Conservation (phyloP, 345 rosid genomes). For the Brassica incana region DNA sequence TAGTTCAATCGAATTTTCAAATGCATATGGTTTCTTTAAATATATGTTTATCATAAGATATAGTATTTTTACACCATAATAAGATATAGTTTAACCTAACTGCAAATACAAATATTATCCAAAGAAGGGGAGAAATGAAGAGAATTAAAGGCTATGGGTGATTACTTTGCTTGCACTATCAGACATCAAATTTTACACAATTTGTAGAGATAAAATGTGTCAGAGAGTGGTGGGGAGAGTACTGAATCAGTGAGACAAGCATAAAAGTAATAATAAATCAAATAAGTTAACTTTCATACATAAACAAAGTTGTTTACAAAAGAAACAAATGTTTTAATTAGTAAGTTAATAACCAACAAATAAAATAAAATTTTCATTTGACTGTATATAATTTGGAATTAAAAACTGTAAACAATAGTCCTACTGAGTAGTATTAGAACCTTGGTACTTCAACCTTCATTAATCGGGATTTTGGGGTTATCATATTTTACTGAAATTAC, state of each 20-base stretch:
- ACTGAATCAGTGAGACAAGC: constrained; percentile 40
- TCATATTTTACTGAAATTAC: not conserved
- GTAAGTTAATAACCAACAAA: constrained; percentile 1
- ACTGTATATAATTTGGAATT: not conserved
- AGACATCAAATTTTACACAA: constrained; percentile 64
- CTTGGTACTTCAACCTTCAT: not conserved
- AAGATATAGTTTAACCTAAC: not conserved
- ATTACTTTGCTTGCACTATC: constrained; percentile 95
- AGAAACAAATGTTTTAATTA: not conserved
- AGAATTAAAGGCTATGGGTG: constrained; percentile 40
- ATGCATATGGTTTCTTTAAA: not conserved
- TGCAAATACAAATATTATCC: not conserved
- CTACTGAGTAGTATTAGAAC: not conserved
- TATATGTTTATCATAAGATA: not conserved
- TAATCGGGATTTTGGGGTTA: not conserved
- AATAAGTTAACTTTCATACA: not conserved
- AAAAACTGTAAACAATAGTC: not conserved
- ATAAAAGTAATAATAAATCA: constrained; percentile 28
- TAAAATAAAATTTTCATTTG: not conserved
- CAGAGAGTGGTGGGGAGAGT: constrained; percentile 52
- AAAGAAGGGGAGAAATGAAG: constrained; percentile 16
- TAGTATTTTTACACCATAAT: not conserved
- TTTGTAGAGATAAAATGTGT: constrained; percentile 44
- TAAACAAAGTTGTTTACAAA: not conserved
- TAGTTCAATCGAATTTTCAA: not conserved